These are phyloP conservation scores for Aspergillus sclerotioniger DNA, from an alignment of 495 filamentous ascomycete genomes.

Conservation along the genomic window DNA sequence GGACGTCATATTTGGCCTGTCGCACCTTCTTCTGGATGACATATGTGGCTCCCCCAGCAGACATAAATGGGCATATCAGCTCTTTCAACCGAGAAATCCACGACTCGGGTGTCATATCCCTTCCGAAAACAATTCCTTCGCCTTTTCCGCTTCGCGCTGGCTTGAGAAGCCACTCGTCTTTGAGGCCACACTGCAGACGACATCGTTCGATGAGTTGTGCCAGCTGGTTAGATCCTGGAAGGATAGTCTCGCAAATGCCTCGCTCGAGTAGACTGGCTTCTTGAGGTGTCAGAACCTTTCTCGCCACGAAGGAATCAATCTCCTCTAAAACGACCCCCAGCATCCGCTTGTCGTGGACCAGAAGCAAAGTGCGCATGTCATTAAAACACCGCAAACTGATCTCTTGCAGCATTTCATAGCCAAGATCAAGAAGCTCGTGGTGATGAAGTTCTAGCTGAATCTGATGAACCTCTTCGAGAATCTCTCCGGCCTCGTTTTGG, in stretches of 20 bases:
- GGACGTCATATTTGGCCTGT: conserved; percentile 24
- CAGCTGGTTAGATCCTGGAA: conserved; percentile 22
- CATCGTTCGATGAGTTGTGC: conserved; percentile 12
- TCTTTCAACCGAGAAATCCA: conserved; percentile 29
- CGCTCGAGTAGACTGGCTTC: conserved; percentile 27
- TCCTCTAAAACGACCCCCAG: conserved; percentile 42
- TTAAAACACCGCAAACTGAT: conserved; percentile 38
- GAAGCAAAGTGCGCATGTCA: conserved; percentile 41
- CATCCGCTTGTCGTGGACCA: conserved; percentile 48
- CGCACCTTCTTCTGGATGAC: conserved; percentile 32
- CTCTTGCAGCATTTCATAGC: conserved; percentile 28
- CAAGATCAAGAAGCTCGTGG: conserved; percentile 32
- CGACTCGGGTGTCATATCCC: conserved; percentile 23
- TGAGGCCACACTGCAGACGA: conserved; percentile 5
- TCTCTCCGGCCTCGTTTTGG: conserved; percentile 19
- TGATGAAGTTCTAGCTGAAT: conserved; percentile 44
- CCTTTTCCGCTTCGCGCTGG: conserved; percentile 38
- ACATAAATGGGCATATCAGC: conserved; percentile 8
- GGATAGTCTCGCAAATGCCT: conserved; percentile 23
- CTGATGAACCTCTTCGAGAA: conserved; percentile 38
- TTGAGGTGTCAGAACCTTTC: conserved; percentile 21
- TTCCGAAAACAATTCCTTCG: conserved; percentile 43
- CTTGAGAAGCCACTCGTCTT: conserved; percentile 38
- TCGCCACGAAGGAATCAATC: conserved; percentile 24
- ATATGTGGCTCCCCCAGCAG: conserved; percentile 12